Conservation (phyloP, 768 basidiomycete species). For the Sporobolomyces roseus region DNA sequence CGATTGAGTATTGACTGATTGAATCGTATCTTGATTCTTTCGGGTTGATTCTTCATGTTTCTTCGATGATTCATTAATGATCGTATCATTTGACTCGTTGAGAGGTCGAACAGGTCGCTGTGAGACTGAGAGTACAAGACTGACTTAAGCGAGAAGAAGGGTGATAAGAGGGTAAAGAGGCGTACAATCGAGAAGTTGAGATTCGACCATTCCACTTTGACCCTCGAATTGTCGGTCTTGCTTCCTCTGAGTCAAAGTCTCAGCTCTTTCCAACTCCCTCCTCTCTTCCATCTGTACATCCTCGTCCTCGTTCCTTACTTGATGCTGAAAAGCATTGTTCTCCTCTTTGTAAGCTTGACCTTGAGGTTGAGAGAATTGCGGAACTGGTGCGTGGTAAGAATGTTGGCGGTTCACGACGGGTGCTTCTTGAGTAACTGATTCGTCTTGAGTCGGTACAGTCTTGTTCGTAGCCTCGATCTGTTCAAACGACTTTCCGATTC, state of each 20-base stretch:
- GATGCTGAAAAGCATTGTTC: neutral
- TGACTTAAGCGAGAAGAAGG: no score
- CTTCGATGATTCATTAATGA: conserved; percentile 16
- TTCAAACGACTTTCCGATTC: no score
- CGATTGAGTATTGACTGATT: neutral
- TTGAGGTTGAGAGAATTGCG: conserved; percentile 19
- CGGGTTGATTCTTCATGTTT: neutral
- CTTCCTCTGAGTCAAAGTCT: no score
- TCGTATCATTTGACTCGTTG: neutral
- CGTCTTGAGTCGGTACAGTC: neutral
- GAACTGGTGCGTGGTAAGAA: conserved; percentile 20
- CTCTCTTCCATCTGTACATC: neutral
- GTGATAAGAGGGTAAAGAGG: neutral
- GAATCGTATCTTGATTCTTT: conserved; percentile 10
- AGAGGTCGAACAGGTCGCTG: neutral
- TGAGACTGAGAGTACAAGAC: conserved; percentile 14
- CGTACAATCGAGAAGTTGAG: conserved; percentile 34
- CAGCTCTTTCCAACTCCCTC: no score
- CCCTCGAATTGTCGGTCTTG: no score
- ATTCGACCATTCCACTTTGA: neutral
- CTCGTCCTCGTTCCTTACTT: neutral
- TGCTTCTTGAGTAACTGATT: conserved; percentile 25
- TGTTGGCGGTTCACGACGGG: conserved; percentile 33
- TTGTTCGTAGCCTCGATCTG: conserved; percentile 15
- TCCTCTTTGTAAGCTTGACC: neutral